phyloP scores from a whole-genome alignment of 768 basidiomycete genomes.

The Lactarius hengduanensis region DNA sequence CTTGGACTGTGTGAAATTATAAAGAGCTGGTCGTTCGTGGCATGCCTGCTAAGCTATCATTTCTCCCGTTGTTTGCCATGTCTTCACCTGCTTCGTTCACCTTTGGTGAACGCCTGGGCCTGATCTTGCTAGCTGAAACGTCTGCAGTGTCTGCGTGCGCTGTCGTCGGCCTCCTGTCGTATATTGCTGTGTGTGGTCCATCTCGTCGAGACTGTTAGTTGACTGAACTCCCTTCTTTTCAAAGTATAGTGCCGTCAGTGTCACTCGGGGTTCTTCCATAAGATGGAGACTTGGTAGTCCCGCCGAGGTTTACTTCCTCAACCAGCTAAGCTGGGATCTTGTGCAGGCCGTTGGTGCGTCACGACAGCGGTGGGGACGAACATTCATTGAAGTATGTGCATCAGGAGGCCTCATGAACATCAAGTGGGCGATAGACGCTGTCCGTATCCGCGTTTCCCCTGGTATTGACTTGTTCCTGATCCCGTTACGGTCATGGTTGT shows the following conservation, averaged over 20 bases:
- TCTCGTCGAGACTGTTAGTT: background rate
- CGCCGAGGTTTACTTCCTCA: conserved; percentile 32
- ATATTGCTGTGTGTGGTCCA: conserved; percentile 27
- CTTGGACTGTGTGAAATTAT: background rate
- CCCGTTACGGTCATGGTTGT: background rate
- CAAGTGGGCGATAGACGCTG: conserved; percentile 36
- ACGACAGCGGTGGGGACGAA: background rate
- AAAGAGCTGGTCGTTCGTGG: background rate
- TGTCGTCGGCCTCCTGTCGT: conserved; percentile 26
- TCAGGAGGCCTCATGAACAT: conserved; percentile 40
- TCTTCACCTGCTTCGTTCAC: conserved; percentile 9
- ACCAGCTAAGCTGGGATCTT: conserved; percentile 31
- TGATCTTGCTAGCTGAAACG: conserved; percentile 29
- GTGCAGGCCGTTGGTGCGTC: conserved; percentile 31
- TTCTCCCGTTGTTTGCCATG: background rate
- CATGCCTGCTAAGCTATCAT: background rate
- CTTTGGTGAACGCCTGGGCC: conserved; percentile 31
- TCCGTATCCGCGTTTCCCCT: conserved; percentile 25
- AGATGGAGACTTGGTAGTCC: conserved; percentile 27
- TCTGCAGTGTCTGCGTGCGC: conserved; percentile 30
- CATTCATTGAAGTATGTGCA: background rate
- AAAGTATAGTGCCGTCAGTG: conserved; percentile 25
- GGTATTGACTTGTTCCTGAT: background rate
- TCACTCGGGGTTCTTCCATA: conserved; percentile 18
- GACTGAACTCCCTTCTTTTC: background rate